Evolutionary conservation across 148 eudicot genomes (phyloP), one percentile per base, ranked within the genome.

Genomic region (Cornus suecica): DNA sequence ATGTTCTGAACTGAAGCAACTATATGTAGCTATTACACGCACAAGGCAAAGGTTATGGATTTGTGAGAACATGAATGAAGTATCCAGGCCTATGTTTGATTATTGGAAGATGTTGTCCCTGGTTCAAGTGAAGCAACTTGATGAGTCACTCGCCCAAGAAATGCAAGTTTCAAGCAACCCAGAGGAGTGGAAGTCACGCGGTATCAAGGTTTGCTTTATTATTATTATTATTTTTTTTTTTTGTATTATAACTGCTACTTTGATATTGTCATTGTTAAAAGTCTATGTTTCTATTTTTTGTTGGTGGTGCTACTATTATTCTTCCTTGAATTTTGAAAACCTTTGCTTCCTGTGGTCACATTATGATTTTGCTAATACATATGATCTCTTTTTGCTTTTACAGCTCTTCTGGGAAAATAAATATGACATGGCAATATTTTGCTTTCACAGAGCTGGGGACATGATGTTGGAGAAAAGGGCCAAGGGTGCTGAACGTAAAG

Each of bases 41-140:
- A 87, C 92, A 25, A 80, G 87, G 65, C 90, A 89, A 83, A 81
- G 92, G 75, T 75, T 89, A 66, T 89, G 92, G 92, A 80, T 89
- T 28, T 87, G 87, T 76, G 92, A 89, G 75, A 87, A 80, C 68
- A 74, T 45, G 71, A 87, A 86, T 65, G 84, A 83, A 70, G 66
- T 87, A 29, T 82, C 86, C 1, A 87, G 80, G 70, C 92, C 92
- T 8, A 85, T 89, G 87, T 80, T 89, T 77, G 92, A 89, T 62
- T 89, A 85, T 51, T 89, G 92, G 92, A 89, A 79, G 69, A 87
- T 66, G 54, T 24, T 74, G 65, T 79, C 84, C 77, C 84, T 81
- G 18, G 90, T 89, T 67, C 86, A 87, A 80, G 83, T 81, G 22
- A 78, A 86, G 61, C 76, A 78, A 31, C 48, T 89, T 51, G 88